These are phyloP conservation scores for Fraxinus pennsylvanica DNA, from an alignment of 257 asterid species.

Conservation along the genomic window DNA sequence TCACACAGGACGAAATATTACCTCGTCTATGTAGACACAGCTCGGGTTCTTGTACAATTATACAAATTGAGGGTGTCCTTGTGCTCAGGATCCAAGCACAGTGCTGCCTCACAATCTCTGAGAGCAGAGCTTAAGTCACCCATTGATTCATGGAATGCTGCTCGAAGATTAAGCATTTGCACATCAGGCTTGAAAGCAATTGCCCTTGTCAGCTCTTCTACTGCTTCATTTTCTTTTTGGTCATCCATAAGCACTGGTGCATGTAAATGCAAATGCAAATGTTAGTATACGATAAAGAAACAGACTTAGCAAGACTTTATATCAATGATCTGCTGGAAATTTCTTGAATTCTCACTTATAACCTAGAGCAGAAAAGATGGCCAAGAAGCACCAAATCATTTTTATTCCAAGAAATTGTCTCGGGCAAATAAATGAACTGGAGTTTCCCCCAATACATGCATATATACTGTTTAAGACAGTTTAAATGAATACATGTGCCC, in stretches of 20 bases:
- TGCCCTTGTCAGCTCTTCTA: constrained; percentile 54
- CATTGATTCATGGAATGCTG: constrained; percentile 64
- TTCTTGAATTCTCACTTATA: not conserved
- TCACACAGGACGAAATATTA: not conserved
- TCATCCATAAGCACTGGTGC: constrained; percentile 62
- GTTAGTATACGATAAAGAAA: constrained; percentile 15
- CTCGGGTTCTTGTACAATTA: constrained; percentile 40
- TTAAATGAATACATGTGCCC: too few species aligned
- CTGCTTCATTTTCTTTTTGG: constrained; percentile 54
- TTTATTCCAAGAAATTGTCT: not conserved
- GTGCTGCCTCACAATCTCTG: constrained; percentile 60
- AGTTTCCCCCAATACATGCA: not conserved
- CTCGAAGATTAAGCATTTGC: constrained; percentile 62
- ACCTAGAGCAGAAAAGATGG: not conserved
- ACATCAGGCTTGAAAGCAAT: constrained; percentile 57
- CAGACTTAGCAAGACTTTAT: not conserved
- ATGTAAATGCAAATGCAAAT: constrained; percentile 16
- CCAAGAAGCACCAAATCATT: not conserved
- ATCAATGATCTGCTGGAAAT: not conserved
- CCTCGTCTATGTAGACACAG: constrained; percentile 15
- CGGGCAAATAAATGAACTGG: not conserved
- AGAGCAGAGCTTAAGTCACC: constrained; percentile 46
- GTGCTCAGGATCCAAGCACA: constrained; percentile 60
- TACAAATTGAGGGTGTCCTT: constrained; percentile 59
- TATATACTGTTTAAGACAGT: not conserved